These are phyloP conservation scores for Cladosporium sp. DNA, from an alignment of 2,329 filamentous ascomycete genomes.

Conservation along the genomic window DNA sequence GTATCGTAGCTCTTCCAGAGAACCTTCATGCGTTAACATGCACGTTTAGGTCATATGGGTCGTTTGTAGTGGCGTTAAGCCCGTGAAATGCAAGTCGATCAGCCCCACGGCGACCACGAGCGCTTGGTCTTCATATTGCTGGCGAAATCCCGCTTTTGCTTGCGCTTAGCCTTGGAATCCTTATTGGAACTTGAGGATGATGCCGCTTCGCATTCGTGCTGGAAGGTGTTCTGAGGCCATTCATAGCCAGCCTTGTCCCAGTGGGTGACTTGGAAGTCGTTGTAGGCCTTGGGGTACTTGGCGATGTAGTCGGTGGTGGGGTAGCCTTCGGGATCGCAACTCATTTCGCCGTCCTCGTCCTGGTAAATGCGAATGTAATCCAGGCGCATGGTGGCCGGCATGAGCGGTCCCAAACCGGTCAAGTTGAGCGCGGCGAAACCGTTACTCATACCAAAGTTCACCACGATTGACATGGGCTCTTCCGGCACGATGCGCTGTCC, in stretches of 20 bases:
- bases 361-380: constrained; percentile 56
- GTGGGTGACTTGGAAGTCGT: constrained; percentile 49
- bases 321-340: constrained; percentile 53
- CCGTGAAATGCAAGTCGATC: neutral
- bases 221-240: constrained; percentile 44
- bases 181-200: constrained; percentile 9
- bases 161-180: constrained; percentile 12
- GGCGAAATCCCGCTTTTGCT: constrained; percentile 13
- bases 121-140: constrained; percentile 15
- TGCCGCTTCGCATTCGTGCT: constrained; percentile 34
- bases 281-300: constrained; percentile 45
- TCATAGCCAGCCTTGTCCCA: constrained; percentile 34
- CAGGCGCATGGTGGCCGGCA: constrained; percentile 58
- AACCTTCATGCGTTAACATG: too few species aligned
- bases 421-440: constrained; percentile 61
- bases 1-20: too few species aligned
- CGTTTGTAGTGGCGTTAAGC: too few species aligned
- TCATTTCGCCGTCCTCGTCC: constrained; percentile 44
- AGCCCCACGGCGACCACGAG: constrained; percentile 19
- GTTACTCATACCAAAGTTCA: constrained; percentile 54
- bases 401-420: constrained; percentile 49
- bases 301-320: constrained; percentile 50
- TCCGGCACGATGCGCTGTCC: constrained; percentile 45
- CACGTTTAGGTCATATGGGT: too few species aligned
- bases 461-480: constrained; percentile 52